Evolutionary conservation across 2,329 filamentous ascomycete species (phyloP).

Genomic region (Arthroderma sp.): DNA sequence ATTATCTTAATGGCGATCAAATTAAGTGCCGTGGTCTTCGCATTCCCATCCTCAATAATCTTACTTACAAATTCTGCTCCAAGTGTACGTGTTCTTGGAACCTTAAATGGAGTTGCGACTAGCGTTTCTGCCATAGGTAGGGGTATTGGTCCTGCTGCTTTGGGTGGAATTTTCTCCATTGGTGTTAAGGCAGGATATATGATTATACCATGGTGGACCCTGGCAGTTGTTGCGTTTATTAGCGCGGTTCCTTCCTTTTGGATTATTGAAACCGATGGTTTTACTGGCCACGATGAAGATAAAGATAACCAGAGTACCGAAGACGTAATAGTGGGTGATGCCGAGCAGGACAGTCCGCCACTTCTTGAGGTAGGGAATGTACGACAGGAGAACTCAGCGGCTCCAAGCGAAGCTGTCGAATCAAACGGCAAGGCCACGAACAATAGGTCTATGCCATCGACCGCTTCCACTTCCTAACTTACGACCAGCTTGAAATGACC

Average conservation of each 20-base stretch:
- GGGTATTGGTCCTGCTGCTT: constrained; percentile 62
- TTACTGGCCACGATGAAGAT: constrained; percentile 31
- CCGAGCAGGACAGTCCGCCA: background rate
- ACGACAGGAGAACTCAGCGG: background rate
- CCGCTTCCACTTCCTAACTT: background rate
- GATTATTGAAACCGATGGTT: constrained; percentile 61
- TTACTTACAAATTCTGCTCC: constrained; percentile 76
- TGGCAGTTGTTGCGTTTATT: constrained; percentile 51
- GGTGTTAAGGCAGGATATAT: constrained; percentile 66
- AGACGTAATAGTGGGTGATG: background rate
- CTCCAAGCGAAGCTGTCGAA: background rate
- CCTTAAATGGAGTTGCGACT: constrained; percentile 82
- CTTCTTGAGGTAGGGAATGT: background rate
- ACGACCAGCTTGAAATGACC: background rate
- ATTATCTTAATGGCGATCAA: constrained; percentile 61
- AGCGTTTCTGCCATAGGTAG: constrained; percentile 69
- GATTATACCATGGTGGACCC: constrained; percentile 67
- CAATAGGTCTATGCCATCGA: background rate
- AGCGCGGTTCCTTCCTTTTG: constrained; percentile 62
- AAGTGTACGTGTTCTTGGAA: constrained; percentile 66
- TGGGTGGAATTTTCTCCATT: constrained; percentile 60
- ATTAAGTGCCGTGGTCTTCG: constrained; percentile 64
- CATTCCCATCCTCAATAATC: constrained; percentile 82
- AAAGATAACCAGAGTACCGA: constrained; percentile 21
- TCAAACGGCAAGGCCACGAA: background rate